Evolutionary conservation across 768 basidiomycete genomes (phyloP), one percentile per base, ranked within the genome.

Genomic region (Infundibulicybe gibba): DNA sequence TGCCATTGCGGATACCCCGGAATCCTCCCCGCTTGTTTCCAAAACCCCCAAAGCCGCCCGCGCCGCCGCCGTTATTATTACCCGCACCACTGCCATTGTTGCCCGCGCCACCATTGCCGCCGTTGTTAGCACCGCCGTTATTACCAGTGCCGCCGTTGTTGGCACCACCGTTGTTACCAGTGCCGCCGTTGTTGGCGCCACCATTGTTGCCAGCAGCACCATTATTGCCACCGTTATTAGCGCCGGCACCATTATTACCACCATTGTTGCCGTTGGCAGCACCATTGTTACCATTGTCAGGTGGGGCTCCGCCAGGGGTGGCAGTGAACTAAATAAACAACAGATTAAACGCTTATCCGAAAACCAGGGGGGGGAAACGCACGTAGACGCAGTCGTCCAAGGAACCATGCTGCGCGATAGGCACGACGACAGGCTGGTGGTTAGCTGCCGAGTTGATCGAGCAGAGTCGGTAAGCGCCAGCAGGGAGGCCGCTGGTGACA

Each of bases 351-450:
- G 32, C 20, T 6, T 37, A 52, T 32, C 32, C 19, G 15, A 50
- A 45, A 8, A 8, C 8, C 25, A 25, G 25, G 25, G 25, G 8
- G n/a, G 3, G 37, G 34, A 3, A 35, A 70, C 76, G 53, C 50
- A 83, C 77, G 62, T 85, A 85, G 61, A 79, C 58, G 42, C 66
- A 68, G 56, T 87, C 83, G 58, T 85, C 80, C 30, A 82, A 57
- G 16, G 65, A 61, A 49, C 83, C 82, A 52, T 80, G 85, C 53
- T 81, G 81, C 14, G 77, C 82, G 40, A 85, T 60, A 14, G 82
- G 70, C 38, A 76, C 80, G 47, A 83, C 63, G 41, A 66, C 74
- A 3, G 77, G 82, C 53, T 77, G 75, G 54, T 86, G 81, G 63
- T 85, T 85, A 10, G 75, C 57, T 13, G 75, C 69, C 25, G 73